These are phyloP conservation scores for Spathaspora sp. DNA, from an alignment of 805 yeast species.

Conservation along the genomic window DNA sequence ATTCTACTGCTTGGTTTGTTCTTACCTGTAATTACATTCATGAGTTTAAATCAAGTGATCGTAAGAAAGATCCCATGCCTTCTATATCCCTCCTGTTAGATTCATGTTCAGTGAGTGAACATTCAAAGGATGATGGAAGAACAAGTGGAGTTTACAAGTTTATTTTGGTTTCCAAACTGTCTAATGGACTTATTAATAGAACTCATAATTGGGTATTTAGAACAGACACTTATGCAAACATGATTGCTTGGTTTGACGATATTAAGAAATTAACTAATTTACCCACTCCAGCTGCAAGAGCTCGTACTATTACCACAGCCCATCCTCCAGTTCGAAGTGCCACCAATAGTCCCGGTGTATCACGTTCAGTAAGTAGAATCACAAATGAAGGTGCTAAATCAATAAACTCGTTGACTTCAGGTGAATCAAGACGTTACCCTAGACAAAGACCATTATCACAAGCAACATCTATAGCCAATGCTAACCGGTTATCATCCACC, in stretches of 20 bases:
- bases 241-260: constrained; percentile 85
- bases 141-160: constrained; percentile 64
- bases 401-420: constrained; percentile 1
- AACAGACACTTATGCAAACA: constrained; percentile 73
- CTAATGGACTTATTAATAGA: constrained; percentile 68
- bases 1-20: constrained; percentile 86
- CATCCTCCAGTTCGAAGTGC: constrained; percentile 5
- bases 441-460: constrained; percentile 20
- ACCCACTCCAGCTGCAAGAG: constrained; percentile 57
- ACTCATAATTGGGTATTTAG: constrained; percentile 95
- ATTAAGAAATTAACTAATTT: constrained; percentile 63
- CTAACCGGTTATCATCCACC: constrained; percentile 33
- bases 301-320: constrained; percentile 34
- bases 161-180: constrained; percentile 67
- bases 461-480: constrained; percentile 17
- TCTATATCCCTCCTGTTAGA: constrained; percentile 77
- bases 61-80: constrained; percentile 77
- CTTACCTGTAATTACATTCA: constrained; percentile 85
- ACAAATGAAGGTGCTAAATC: constrained; percentile 3
- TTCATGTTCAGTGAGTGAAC: constrained; percentile 80
- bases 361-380: background rate
- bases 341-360: constrained; percentile 1
- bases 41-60: constrained; percentile 81
- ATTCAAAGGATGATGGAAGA: constrained; percentile 66
- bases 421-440: constrained; percentile 7